Base-by-base conservation (phyloP, 75 land plant species). In the Pseudotsuga menziesii region DNA sequence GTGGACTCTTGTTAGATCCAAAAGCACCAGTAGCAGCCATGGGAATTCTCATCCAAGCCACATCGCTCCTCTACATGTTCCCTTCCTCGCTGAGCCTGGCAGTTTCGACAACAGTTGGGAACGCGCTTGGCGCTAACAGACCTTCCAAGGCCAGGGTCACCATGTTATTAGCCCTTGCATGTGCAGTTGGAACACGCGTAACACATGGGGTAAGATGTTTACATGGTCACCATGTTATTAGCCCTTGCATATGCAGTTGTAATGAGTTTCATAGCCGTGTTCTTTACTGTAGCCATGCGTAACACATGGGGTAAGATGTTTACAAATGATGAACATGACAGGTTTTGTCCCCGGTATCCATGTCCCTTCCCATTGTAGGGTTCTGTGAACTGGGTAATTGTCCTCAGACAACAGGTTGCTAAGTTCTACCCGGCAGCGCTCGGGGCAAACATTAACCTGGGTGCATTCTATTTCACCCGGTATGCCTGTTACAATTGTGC, bases 351-450 rank as follows among this genome's bases (percentile, higher is more conserved):
- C 82, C 85, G 32, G 86, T 88, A 4, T 58, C 88, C 0, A 0
- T 59, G 32, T 88, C 74, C 0, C 13, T 90, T 80, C 90, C 90
- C 3, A 85, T 90, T 39, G 80, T 90, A 8, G 91, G 89, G 13
- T 80, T 90, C 2, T 90, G 91, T n/a, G 89, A 90, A 83, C 80
- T 90, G 12, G 90, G 88, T 0, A 90, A 90, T 79, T 90, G 92
- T 74, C 90, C 92, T 1, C 88, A 90, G 77, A 90, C 90, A 7
- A 88, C 91, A 7, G 86, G 88, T 0, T 90, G 92, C 73, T 88
- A 88, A 25, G 92, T 88, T 2, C 78, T 90, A 19, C 79, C 90
- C 56, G 92, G 92, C 27, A 88, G 84, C 3, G 92, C 92, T 2
- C 59, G 92, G 91, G 0, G 92, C 91, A 25, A 86, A 88, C 61